phyloP scores from a whole-genome alignment of 106 monocot genomes.

The Dactylorhiza incarnata region DNA sequence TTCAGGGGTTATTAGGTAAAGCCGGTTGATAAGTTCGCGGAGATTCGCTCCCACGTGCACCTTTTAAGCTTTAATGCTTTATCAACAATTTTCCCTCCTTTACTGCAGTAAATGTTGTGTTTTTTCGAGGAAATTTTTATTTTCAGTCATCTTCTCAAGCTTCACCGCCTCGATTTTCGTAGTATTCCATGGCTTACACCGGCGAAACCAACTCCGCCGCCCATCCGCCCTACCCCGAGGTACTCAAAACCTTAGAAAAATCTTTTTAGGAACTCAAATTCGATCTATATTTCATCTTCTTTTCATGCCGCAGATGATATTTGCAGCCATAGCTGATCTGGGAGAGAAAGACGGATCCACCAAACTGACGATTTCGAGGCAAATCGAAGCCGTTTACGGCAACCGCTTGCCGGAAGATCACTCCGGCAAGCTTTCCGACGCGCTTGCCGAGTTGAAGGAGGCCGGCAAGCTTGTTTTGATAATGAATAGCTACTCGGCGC shows the following conservation, averaged over 20 bases:
- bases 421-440: constrained; percentile 26
- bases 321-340: constrained; percentile 45
- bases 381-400: constrained; percentile 54
- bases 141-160: too few relatives aligned
- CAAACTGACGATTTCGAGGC: constrained; percentile 58
- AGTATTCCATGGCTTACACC: background rate
- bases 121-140: too few relatives aligned
- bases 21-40: too few relatives aligned
- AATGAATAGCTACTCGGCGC: constrained; percentile 34
- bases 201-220: background rate
- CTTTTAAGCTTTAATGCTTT: too few relatives aligned
- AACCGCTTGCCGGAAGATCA: constrained; percentile 38
- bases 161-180: too few relatives aligned
- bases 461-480: constrained; percentile 28
- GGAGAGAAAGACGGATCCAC: constrained; percentile 55
- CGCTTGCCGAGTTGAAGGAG: constrained; percentile 40
- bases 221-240: background rate
- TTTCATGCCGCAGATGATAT: constrained; percentile 51
- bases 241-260: background rate
- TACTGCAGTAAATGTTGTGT: too few relatives aligned
- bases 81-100: too few relatives aligned
- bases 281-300: background rate
- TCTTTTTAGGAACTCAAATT: background rate
- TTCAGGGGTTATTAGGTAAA: too few relatives aligned
- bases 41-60: too few relatives aligned